Conservation (phyloP, 106 monocot genomes). For the Dendrobium huoshanense region DNA sequence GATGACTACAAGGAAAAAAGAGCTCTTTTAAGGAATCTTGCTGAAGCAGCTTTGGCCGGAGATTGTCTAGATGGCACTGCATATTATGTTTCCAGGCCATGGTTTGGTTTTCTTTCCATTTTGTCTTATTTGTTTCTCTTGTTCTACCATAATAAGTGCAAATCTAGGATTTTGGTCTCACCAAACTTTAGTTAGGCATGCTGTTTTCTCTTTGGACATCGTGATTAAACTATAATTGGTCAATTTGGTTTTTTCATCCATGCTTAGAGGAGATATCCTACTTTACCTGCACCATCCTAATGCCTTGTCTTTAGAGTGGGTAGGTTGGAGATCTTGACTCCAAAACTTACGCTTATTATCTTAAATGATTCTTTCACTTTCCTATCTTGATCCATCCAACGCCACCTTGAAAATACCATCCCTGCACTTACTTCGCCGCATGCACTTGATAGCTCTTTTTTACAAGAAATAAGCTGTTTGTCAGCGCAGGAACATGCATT, state of each 20-base stretch:
- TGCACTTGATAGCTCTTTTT: too few species aligned
- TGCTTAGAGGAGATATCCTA: neutral
- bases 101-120: slow-evolving; percentile 32
- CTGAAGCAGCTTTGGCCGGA: slow-evolving; percentile 79
- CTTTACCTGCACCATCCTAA: neutral
- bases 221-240: neutral
- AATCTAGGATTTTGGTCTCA: neutral
- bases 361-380: neutral
- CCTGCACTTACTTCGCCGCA: too few species aligned
- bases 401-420: too few species aligned
- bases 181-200: neutral
- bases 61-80: slow-evolving; percentile 38
- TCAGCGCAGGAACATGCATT: too few species aligned
- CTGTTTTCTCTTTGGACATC: neutral
- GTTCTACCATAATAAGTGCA: neutral
- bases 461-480: too few species aligned
- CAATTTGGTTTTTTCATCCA: neutral
- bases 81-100: slow-evolving; percentile 84
- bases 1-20: slow-evolving; percentile 76
- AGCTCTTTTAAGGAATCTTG: slow-evolving; percentile 60
- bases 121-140: neutral
- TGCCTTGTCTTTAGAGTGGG: neutral
- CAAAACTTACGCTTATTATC: neutral
- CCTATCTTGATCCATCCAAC: neutral
- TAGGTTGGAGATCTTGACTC: neutral